Base-by-base conservation (phyloP, 106 monocot genomes). In the Iris macrosiphon region DNA sequence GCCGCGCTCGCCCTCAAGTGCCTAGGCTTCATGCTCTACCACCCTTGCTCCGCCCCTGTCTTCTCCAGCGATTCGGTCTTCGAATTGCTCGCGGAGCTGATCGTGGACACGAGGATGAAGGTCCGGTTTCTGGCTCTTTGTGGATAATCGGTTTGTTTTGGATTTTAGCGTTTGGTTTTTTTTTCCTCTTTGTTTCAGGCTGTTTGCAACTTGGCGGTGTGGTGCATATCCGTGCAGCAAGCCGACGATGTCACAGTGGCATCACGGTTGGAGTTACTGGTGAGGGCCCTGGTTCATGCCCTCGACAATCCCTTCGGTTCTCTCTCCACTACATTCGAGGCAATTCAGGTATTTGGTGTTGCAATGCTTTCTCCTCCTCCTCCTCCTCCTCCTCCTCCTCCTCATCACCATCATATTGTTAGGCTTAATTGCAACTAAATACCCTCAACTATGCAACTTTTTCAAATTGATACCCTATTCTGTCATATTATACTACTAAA, bases 301-400 rank as follows among this genome's bases (percentile, higher is more conserved):
- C 33, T 87, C 4, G 81, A 87, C 23, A 87, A 87, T 58, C 81
- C 77, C n/a, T 87, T 81, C 25, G 60, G 78, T 37, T 87, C 87
- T 18, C 16, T 78, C 16, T 81, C 81, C 4, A 72, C 55, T 16
- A 71, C 81, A 41, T 81, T 67, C 47, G 87, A 87, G 64, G 87
- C 77, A 22, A 71, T 49, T 17, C 87, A 81, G 87, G 87, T 87
- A 57, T 28, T 49, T 62, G 34, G 44, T 16, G 26, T 22, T 16
- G 17, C n/a, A n/a, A 14, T 25, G 11, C 4, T 29, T 12, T 16
- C n/a, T 9, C 2, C 23, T 57, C 35, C 26, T 43, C n/a, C 11
- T n/a, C n/a, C n/a, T n/a, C n/a, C n/a, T n/a, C n/a, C n/a, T n/a
- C n/a, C n/a, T n/a, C n/a, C n/a, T n/a, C n/a, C n/a, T n/a, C n/a